Evolutionary conservation across 108 stramenopile species (phyloP).

Genomic region (Skeletonema costatum): DNA sequence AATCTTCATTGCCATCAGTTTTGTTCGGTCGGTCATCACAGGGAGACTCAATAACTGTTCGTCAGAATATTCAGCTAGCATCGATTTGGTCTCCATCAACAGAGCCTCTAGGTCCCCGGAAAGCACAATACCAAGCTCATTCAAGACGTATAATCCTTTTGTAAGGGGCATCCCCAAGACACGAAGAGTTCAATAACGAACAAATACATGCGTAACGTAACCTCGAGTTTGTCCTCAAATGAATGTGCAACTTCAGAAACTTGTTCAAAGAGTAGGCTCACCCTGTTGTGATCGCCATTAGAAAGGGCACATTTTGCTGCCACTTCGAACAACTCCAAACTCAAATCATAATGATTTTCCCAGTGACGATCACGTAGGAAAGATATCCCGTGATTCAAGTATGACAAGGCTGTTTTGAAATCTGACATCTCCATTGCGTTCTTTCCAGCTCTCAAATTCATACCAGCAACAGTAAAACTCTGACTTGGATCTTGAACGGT

Average conservation of each 20-base stretch:
- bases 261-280: not conserved
- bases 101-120: not conserved
- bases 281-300: not conserved
- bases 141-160: not conserved
- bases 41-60: not conserved
- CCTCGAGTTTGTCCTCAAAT: constrained; percentile 19
- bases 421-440: not conserved
- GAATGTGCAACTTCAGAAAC: not conserved
- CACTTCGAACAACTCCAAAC: not conserved
- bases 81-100: not conserved
- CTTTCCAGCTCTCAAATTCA: not conserved
- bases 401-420: not conserved
- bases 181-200: not conserved
- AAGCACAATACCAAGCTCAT: not conserved
- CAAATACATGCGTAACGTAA: not conserved
- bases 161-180: not conserved
- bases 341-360: not conserved
- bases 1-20: not conserved
- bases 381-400: not conserved
- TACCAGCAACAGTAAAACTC: not conserved
- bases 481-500: not conserved
- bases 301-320: not conserved
- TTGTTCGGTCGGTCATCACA: not conserved
- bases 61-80: not conserved
- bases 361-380: not conserved